Evolutionary conservation across 768 basidiomycete genomes (phyloP), one percentile per base, ranked within the genome.

Genomic region (Candolleomyces aberdarensis): DNA sequence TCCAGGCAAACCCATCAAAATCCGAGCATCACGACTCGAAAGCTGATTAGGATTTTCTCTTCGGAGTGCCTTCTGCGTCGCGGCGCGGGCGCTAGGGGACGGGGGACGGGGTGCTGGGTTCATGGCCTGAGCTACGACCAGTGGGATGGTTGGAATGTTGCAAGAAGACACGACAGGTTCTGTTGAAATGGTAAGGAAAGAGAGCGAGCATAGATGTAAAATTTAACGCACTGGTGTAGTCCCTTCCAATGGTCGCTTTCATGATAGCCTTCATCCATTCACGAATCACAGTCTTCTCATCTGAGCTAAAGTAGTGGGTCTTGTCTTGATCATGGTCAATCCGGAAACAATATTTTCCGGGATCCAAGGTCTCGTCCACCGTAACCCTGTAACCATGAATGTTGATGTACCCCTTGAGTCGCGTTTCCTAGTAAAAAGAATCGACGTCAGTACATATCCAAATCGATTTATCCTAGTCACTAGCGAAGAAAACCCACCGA

Each of bases 241-340:
- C 97, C 59, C 97, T 80, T 9, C 85, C 89, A 66, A 99, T 99
- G 13, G 96, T 98, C 2, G 96, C 94, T 72, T 98, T 99, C 94
- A 98, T 98, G 65, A 99, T 85, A 8, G 96, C 94, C 77, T 98
- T 99, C 97, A 98, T 98, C 96, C 97, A 98, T 65, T 94, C 94
- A n/a, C 97, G 86, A 52, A 97, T 83, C 41, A 85, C 75, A 0
- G 76, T 68, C 73, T 94, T 92, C 69, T 98, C 95, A 22, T 94
- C 91, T 0, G 93, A 94, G 64, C 92, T 93, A 75, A 99, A 99
- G 69, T 74, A 93, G 72, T 98, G 94, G 1, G 90, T 80, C 75
- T 90, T 92, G 71, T 94, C 91, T 7, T 82, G 65, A 49, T 94
- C 92, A 66, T 98, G 96, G 36, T 96, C 85, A 63, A 98, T 90